Evolutionary conservation across 2,329 filamentous ascomycete species (phyloP).

Genomic region (Botrytis elliptica): DNA sequence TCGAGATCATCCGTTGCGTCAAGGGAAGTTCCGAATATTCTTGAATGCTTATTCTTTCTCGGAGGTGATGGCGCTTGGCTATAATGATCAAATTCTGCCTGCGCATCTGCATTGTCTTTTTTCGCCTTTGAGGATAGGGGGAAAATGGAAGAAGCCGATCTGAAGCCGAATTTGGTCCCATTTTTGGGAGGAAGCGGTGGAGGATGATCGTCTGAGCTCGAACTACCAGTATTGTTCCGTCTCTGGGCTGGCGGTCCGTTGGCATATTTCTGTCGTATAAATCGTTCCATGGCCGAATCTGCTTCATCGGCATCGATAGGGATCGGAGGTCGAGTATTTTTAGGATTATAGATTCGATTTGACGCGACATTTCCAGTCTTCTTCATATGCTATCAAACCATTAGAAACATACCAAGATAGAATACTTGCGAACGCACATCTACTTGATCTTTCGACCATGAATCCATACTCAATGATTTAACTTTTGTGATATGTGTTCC

Average conservation of each 20-base stretch:
- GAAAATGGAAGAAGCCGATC: slow-evolving; percentile 58
- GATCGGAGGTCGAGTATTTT: slow-evolving; percentile 77
- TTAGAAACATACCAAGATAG: slow-evolving; percentile 23
- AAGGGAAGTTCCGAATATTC: slow-evolving; percentile 68
- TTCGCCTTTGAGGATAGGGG: slow-evolving; percentile 51
- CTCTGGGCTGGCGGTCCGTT: slow-evolving; percentile 51
- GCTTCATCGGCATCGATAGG: slow-evolving; percentile 90
- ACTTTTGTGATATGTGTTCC: slow-evolving; percentile 98
- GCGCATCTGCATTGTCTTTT: slow-evolving; percentile 29
- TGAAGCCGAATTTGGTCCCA: slow-evolving; percentile 61
- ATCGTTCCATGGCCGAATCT: slow-evolving; percentile 91
- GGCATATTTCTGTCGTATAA: slow-evolving; percentile 92
- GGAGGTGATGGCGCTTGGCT: slow-evolving; percentile 33
- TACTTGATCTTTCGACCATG: slow-evolving; percentile 92
- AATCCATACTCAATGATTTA: slow-evolving; percentile 98
- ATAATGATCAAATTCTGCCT: slow-evolving; percentile 25
- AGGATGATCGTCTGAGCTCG: slow-evolving; percentile 51
- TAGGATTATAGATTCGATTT: slow-evolving; percentile 87
- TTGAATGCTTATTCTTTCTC: slow-evolving; percentile 56
- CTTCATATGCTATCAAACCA: slow-evolving; percentile 75
- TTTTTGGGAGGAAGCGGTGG: slow-evolving; percentile 61
- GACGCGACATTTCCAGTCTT: slow-evolving; percentile 81
- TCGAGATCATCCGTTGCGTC: slow-evolving; percentile 61
- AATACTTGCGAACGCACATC: slow-evolving; percentile 60
- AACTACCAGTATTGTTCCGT: slow-evolving; percentile 44